Evolutionary conservation across 2,329 filamentous ascomycete genomes (phyloP).

Genomic region (Tolypocladium capitatum): DNA sequence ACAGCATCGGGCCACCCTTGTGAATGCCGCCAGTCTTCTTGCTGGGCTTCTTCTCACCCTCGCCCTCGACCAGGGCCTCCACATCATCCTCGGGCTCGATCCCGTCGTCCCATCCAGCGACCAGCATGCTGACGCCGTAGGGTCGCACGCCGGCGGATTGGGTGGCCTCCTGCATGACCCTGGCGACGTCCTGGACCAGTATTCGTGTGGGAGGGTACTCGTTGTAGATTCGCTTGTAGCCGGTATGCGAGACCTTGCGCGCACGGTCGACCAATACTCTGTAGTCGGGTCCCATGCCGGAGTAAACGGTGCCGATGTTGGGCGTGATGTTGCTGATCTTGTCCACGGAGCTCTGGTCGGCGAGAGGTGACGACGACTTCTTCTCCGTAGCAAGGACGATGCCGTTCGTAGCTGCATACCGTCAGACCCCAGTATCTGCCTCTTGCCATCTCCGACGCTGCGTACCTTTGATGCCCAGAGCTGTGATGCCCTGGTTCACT

Average conservation of each 20-base stretch:
- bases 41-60: slow-evolving; percentile 56
- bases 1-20: slow-evolving; percentile 93
- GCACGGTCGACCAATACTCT: slow-evolving; percentile 94
- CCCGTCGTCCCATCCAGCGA: slow-evolving; percentile 96
- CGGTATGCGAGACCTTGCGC: slow-evolving; percentile 93
- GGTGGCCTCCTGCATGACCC: slow-evolving; percentile 97
- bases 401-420: slow-evolving; percentile 72
- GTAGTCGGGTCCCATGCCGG: slow-evolving; percentile 98
- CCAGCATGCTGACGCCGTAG: slow-evolving; percentile 88
- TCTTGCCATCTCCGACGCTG: neutral
- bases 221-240: slow-evolving; percentile 99
- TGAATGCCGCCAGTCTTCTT: slow-evolving; percentile 91
- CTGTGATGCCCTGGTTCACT: slow-evolving; percentile 97
- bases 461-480: slow-evolving; percentile 92
- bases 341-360: slow-evolving; percentile 85
- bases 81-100: slow-evolving; percentile 73
- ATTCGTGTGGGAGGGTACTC: slow-evolving; percentile 99
- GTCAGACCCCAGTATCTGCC: slow-evolving; percentile 7
- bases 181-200: slow-evolving; percentile 94
- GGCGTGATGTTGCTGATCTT: slow-evolving; percentile 98
- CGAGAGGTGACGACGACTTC: slow-evolving; percentile 95
- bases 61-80: slow-evolving; percentile 39
- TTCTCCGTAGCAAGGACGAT: slow-evolving; percentile 98
- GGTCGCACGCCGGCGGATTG: slow-evolving; percentile 95
- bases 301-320: slow-evolving; percentile 99